phyloP scores from a whole-genome alignment of 345 rosid genomes.

The Rhizophora mangle region DNA sequence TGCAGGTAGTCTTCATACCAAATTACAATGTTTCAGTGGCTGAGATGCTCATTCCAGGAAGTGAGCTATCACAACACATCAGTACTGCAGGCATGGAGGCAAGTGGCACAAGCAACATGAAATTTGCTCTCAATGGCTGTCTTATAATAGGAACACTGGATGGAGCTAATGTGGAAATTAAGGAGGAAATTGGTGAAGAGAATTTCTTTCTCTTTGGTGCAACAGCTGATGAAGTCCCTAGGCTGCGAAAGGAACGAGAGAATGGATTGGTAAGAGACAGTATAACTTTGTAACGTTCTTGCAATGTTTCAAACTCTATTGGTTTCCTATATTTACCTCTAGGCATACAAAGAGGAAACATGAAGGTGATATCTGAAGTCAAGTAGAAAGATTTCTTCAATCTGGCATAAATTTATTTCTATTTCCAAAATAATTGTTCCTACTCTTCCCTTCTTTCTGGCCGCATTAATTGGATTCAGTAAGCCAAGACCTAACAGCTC shows the following conservation, averaged over 20 bases:
- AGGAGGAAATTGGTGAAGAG: conserved; percentile 82
- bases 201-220: conserved; percentile 97
- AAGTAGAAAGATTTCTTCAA: too few species aligned
- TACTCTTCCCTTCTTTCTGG: not conserved
- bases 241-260: conserved; percentile 81
- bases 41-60: conserved; percentile 93
- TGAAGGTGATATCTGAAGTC: too few species aligned
- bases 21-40: conserved; percentile 97
- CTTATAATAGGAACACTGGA: conserved; percentile 94
- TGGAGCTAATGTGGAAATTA: conserved; percentile 97
- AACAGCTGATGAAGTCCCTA: conserved; percentile 80
- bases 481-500: not conserved
- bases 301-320: too few species aligned
- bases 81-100: conserved; percentile 99
- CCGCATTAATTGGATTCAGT: not conserved
- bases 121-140: conserved; percentile 91
- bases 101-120: conserved; percentile 99
- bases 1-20: conserved; percentile 93
- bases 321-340: too few species aligned
- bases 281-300: too few species aligned
- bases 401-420: not conserved
- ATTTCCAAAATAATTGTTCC: not conserved
- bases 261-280: conserved; percentile 57
- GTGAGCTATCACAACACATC: conserved; percentile 94
- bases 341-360: too few species aligned